phyloP scores from a whole-genome alignment of 768 basidiomycete species.

The Suillus brevipes region DNA sequence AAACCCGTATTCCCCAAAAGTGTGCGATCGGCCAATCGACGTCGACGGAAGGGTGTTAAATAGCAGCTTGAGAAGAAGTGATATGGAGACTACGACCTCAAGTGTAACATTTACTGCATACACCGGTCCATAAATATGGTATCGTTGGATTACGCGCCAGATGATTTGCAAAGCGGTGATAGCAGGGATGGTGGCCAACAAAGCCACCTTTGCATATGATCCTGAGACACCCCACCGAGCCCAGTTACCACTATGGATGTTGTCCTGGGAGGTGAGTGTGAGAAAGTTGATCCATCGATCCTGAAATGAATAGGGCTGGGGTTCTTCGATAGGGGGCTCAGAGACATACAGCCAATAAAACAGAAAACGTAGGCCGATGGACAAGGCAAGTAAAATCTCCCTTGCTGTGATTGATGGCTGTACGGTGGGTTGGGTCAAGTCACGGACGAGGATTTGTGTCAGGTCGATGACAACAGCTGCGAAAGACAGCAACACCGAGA shows the following conservation, averaged over 20 bases:
- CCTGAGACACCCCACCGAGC: conserved; percentile 61
- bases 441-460: conserved; percentile 48
- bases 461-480: conserved; percentile 64
- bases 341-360: conserved; percentile 72
- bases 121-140: conserved; percentile 42
- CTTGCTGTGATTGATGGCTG: conserved; percentile 48
- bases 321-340: conserved; percentile 49
- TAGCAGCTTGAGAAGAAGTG: conserved; percentile 64
- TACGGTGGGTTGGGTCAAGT: conserved; percentile 26
- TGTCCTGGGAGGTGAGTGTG: conserved; percentile 16
- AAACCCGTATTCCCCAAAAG: conserved; percentile 46
- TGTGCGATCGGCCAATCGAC: conserved; percentile 41
- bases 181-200: conserved; percentile 45
- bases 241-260: conserved; percentile 63
- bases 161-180: conserved; percentile 60
- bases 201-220: conserved; percentile 48
- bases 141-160: conserved; percentile 51
- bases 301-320: conserved; percentile 15
- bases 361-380: conserved; percentile 58
- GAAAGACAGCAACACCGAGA: conserved; percentile 60
- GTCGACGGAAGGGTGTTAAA: conserved; percentile 49
- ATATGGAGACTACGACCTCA: conserved; percentile 55
- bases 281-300: conserved; percentile 17
- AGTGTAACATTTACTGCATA: conserved; percentile 61
- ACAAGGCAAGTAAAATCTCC: conserved; percentile 58